These are phyloP conservation scores for Chaetomidium leptoderma DNA, from an alignment of 495 filamentous ascomycete species.

Conservation along the genomic window DNA sequence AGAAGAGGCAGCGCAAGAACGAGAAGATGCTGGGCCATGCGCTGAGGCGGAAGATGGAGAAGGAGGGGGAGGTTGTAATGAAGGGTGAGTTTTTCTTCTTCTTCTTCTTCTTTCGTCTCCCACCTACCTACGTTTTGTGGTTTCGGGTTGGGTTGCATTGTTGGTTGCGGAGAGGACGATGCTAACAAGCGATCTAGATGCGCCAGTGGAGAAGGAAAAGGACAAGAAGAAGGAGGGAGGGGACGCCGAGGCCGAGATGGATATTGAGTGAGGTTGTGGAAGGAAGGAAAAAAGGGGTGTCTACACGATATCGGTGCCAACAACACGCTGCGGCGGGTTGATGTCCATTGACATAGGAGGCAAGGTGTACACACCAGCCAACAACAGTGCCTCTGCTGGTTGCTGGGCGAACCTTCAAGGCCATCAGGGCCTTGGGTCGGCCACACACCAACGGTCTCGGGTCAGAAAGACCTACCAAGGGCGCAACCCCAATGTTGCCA, in stretches of 20 bases:
- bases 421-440: no score
- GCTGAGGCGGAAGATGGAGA: slow-evolving; percentile 39
- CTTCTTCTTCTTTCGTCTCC: not conserved
- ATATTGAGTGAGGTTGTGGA: slow-evolving; percentile 13
- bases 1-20: slow-evolving; percentile 44
- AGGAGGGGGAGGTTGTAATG: slow-evolving; percentile 40
- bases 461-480: no score
- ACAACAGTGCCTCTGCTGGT: no score
- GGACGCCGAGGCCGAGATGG: slow-evolving; percentile 19
- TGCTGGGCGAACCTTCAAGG: no score
- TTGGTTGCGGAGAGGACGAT: not conserved
- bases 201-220: slow-evolving; percentile 2
- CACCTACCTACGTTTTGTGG: no score
- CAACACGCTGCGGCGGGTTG: no score
- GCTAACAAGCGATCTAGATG: not conserved
- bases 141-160: not conserved
- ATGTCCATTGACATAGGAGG: no score
- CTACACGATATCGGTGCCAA: not conserved
- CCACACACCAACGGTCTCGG: no score
- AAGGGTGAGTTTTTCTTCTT: slow-evolving; percentile 26
- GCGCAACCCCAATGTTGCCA: no score
- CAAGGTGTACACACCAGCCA: no score
- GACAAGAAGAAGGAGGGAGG: not conserved
- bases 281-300: not conserved
- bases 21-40: slow-evolving; percentile 40